phyloP scores from a whole-genome alignment of 2,329 filamentous ascomycete species.

The Pseudogymnoascus verrucosus region DNA sequence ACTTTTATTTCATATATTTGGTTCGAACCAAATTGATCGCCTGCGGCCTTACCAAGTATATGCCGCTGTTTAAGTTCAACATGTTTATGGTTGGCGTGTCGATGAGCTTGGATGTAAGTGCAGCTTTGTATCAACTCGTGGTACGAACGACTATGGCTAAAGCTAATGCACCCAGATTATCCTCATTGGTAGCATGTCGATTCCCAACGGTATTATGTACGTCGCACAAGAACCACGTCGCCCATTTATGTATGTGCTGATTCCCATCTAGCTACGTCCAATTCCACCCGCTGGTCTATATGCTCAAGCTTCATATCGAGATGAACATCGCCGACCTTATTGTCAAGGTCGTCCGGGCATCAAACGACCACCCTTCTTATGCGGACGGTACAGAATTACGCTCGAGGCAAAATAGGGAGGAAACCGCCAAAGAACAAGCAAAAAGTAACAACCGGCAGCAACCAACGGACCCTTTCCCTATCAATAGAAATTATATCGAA shows the following conservation, averaged over 20 bases:
- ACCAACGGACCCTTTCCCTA: not conserved
- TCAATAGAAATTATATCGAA: not conserved
- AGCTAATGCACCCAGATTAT: not conserved
- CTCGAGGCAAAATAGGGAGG: not conserved
- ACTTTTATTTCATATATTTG: conserved; percentile 40
- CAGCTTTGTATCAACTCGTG: not conserved
- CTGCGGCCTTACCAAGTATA: conserved; percentile 32
- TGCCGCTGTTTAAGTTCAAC: conserved; percentile 32
- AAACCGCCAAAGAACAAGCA: not conserved
- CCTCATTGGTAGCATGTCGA: conserved; percentile 31
- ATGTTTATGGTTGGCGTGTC: conserved; percentile 31
- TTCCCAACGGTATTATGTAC: conserved; percentile 22
- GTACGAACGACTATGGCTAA: not conserved
- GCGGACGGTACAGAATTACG: not conserved
- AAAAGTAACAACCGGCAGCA: not conserved
- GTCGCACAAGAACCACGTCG: not conserved
- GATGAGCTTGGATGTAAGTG: conserved; percentile 30
- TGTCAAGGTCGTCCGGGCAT: conserved; percentile 13
- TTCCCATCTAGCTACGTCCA: conserved; percentile 26
- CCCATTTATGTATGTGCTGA: not conserved
- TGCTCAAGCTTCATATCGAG: conserved; percentile 33
- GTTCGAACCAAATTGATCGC: conserved; percentile 30
- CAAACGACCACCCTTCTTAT: not conserved
- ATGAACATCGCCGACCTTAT: conserved; percentile 33
- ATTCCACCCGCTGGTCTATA: conserved; percentile 33